A percentile compares a stretch with the other conserved stretches of the same genome.
Conservation (phyloP, 192 early-diverging fungal genomes). For the Chytriomyces confervae region DNA sequence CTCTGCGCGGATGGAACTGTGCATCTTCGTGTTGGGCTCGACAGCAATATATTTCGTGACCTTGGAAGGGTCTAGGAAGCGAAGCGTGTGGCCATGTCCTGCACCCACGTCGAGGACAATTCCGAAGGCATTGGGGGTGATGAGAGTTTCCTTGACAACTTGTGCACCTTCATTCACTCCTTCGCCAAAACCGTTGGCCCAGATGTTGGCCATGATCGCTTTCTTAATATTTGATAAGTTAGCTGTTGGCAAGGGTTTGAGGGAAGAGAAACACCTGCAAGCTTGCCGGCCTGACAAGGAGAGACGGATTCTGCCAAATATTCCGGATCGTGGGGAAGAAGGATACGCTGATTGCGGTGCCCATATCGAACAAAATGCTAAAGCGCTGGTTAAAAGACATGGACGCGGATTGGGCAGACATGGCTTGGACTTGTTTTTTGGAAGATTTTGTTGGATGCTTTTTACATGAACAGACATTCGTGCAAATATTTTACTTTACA, state of each 20-base stretch:
- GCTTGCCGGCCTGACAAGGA: background rate
- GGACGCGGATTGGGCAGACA: background rate
- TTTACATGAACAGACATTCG: no score
- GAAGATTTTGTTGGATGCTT: no score
- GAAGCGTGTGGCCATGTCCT: conserved; percentile 23
- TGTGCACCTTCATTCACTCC: conserved; percentile 3
- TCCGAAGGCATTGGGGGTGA: conserved; percentile 22
- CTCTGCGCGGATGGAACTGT: background rate
- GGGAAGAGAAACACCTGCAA: background rate
- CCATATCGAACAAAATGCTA: conserved; percentile 12
- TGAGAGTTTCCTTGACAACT: background rate
- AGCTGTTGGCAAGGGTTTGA: no score
- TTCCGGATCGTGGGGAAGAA: background rate
- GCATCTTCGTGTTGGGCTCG: conserved; percentile 16
- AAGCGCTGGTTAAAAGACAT: conserved; percentile 1
- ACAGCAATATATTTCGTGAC: conserved; percentile 22
- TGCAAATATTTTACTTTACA: no score
- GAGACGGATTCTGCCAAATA: background rate
- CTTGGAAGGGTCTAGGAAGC: background rate
- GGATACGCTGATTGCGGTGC: background rate
- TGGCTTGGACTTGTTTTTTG: no score
- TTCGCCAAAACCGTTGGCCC: conserved; percentile 24
- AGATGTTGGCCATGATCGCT: conserved; percentile 11
- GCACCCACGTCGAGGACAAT: conserved; percentile 27
- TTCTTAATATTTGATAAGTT: background rate